These are phyloP conservation scores for Mycena galopus DNA, from an alignment of 768 basidiomycete species.

Conservation along the genomic window DNA sequence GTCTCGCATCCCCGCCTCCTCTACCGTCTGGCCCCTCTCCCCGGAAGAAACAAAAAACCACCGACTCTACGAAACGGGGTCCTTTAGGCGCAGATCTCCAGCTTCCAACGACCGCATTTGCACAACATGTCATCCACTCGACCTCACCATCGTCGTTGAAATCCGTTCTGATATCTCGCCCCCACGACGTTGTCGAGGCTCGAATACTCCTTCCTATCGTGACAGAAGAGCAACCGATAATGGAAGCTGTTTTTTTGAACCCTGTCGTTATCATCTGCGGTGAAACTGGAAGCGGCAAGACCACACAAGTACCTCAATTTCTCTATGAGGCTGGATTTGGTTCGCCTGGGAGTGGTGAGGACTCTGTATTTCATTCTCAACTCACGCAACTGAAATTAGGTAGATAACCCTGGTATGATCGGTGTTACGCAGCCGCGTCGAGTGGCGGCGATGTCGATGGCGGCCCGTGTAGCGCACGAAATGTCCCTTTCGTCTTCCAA, in stretches of 20 bases:
- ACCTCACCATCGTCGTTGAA: slow-evolving; percentile 50
- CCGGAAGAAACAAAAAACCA: slow-evolving; percentile 64
- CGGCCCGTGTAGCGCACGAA: slow-evolving; percentile 92
- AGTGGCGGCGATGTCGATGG: slow-evolving; percentile 98
- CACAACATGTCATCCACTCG: slow-evolving; percentile 57
- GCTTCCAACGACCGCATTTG: slow-evolving; percentile 77
- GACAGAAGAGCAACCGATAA: slow-evolving; percentile 93
- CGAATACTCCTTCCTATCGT: slow-evolving; percentile 89
- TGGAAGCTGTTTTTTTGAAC: slow-evolving; percentile 91
- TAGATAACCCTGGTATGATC: slow-evolving; percentile 98
- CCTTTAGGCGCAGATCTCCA: slow-evolving; percentile 82
- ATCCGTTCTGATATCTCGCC: slow-evolving; percentile 69
- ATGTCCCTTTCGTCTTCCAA: slow-evolving; percentile 84
- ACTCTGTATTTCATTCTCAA: not conserved
- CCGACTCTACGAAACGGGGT: slow-evolving; percentile 70
- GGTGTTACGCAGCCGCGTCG: slow-evolving; percentile 97
- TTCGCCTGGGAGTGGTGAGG: slow-evolving; percentile 79
- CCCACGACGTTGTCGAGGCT: slow-evolving; percentile 78
- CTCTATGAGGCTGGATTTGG: slow-evolving; percentile 98
- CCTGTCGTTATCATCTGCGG: slow-evolving; percentile 88
- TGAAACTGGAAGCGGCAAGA: slow-evolving; percentile 99
- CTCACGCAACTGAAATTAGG: slow-evolving; percentile 8
- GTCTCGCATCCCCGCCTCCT: slow-evolving; percentile 25
- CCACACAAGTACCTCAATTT: slow-evolving; percentile 98
- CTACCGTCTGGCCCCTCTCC: slow-evolving; percentile 45